Base-by-base conservation (phyloP, 768 basidiomycete genomes). In the Mycena chlorophos region DNA sequence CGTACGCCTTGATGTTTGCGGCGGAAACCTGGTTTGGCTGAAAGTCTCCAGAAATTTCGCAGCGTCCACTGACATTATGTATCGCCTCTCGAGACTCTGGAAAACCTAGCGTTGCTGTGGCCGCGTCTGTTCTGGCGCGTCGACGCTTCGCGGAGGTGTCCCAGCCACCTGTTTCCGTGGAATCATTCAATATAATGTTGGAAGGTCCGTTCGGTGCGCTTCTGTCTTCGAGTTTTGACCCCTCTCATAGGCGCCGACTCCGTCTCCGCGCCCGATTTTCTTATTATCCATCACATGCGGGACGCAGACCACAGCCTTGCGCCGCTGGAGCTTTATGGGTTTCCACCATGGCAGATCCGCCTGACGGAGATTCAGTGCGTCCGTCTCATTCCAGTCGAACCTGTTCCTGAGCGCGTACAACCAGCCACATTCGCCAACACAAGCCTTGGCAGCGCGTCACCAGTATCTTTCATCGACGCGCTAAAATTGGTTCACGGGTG, bases 261-360 rank as follows among this genome's bases (percentile, higher is more conserved):
- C 30, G 74, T 89, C 42, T 78, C 84, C 17, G 74, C 87, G 14
- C 88, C 90, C 14, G 89, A 93, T 63, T 81, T 93, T 48, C 81
- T 91, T 77, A 84, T 93, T 60, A 75, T 91, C 16, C 88, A 92
- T 64, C 73, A 82, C 43, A 56, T 88, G 20, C 73, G 72, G 28
- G 71, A 75, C 2, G 66, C 71, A 13, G 69, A 63, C 46, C 68
- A 68, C 31, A 68, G 71, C 31, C 66, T 65, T 34, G 64, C 73
- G 22, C 83, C 87, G 1, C 69, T 86, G 49, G 88, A 91, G 66
- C 73, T 91, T 20, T 73, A 87, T 61, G 87, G 86, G 4, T 91
- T 87, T 63, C 91, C 91, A 17, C 91, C 91, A 16, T 93, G 91
- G 90, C 91, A 93, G 63, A 82, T 85, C n/a, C 76, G 86, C 52